Evolutionary conservation across 1,284 basidiomycete genomes (phyloP).

Genomic region (Sutorius eximius): DNA sequence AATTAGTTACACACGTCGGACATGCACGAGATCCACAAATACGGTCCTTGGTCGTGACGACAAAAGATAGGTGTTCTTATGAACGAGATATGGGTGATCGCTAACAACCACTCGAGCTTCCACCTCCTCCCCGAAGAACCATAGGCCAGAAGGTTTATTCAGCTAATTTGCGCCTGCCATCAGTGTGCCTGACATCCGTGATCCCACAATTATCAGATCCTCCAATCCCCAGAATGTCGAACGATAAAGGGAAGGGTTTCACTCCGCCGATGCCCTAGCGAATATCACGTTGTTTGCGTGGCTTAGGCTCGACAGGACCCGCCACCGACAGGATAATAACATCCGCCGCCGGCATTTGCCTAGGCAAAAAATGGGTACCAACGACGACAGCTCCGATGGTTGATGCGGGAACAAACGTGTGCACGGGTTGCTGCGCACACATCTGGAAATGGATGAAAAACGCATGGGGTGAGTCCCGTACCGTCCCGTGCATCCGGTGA

Average conservation of each 20-base stretch:
- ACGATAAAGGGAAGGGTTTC: not conserved
- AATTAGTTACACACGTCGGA: not conserved
- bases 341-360: constrained; percentile 5
- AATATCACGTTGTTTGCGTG: not conserved
- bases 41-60: no score
- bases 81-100: not conserved
- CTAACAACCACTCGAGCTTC: constrained; percentile 13
- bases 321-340: not conserved
- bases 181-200: constrained; percentile 20
- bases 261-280: constrained; percentile 3
- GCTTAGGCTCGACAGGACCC: constrained; percentile 12
- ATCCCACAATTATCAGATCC: constrained; percentile 9
- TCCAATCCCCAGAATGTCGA: constrained; percentile 7
- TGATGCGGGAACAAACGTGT: not conserved
- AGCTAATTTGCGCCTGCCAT: constrained; percentile 7
- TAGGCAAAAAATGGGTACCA: not conserved
- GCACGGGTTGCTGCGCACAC: not conserved
- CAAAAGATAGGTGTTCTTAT: not conserved
- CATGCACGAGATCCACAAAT: no score
- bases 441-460: not conserved
- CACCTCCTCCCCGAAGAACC: constrained; percentile 5
- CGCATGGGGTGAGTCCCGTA: not conserved
- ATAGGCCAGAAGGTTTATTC: not conserved
- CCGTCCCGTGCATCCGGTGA: constrained; percentile 1
- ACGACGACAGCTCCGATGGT: not conserved